Conservation (phyloP, 1,139 yeast species). For the Yamadazyma dendronema region DNA sequence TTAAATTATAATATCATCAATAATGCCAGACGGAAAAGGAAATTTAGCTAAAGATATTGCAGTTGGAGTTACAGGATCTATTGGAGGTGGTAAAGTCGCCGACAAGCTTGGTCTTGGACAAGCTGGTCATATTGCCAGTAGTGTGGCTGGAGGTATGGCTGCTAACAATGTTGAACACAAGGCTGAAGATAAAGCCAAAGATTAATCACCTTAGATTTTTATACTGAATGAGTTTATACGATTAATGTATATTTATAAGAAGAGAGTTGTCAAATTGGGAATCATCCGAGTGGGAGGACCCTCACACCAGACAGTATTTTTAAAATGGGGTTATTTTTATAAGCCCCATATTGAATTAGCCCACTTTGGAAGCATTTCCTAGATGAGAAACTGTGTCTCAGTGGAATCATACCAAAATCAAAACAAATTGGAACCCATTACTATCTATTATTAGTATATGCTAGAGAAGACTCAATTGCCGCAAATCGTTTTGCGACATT, state of each 20-base stretch:
- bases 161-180: conserved; percentile 32
- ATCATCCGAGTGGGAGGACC: too few relatives aligned
- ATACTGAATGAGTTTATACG: neutral
- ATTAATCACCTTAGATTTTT: conserved; percentile 1
- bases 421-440: too few relatives aligned
- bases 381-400: too few relatives aligned
- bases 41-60: conserved; percentile 28
- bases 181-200: conserved; percentile 21
- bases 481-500: too few relatives aligned
- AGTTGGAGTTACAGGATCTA: conserved; percentile 30
- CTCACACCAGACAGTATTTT: too few relatives aligned
- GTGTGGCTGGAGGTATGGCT: conserved; percentile 34
- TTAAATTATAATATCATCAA: neutral
- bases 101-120: conserved; percentile 32
- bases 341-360: too few relatives aligned
- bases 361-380: too few relatives aligned
- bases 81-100: conserved; percentile 35
- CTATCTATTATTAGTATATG: too few relatives aligned
- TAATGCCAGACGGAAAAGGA: conserved; percentile 19
- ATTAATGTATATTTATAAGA: neutral
- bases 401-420: too few relatives aligned
- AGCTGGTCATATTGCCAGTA: conserved; percentile 35
- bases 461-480: too few relatives aligned
- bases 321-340: too few relatives aligned
- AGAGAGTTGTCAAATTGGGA: too few relatives aligned